These are phyloP conservation scores for Coelastrella sp. DNA, from an alignment of 139 green algal genomes.

Conservation along the genomic window DNA sequence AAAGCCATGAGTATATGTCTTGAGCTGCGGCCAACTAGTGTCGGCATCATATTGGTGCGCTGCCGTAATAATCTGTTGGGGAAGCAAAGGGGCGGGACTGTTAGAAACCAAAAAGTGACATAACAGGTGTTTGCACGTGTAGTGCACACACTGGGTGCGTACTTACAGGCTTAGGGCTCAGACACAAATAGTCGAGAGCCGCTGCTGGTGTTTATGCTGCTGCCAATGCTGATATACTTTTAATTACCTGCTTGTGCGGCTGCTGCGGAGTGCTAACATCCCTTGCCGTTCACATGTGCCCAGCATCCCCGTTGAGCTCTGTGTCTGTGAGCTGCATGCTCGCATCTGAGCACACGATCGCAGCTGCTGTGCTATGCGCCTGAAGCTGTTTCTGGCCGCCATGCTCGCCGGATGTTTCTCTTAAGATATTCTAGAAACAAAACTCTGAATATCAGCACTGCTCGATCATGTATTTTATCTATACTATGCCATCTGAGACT, in stretches of 20 bases:
- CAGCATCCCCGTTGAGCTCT: neutral
- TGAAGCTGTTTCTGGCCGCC: conserved; percentile 24
- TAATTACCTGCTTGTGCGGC: conserved; percentile 23
- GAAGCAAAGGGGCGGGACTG: too few relatives aligned
- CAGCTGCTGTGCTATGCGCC: conserved; percentile 41
- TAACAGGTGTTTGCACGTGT: neutral
- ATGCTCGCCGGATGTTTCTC: neutral
- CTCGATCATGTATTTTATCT: too few relatives aligned
- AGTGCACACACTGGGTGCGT: neutral
- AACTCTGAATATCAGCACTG: neutral
- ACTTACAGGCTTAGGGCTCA: too few relatives aligned
- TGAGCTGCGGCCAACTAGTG: conserved; percentile 33
- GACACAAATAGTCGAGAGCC: too few relatives aligned
- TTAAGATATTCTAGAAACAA: neutral
- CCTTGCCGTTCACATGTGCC: neutral
- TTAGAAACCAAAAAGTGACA: neutral
- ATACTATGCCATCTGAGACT: too few relatives aligned
- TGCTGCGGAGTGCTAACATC: neutral
- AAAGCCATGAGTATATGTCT: conserved; percentile 6
- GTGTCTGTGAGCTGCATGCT: neutral
- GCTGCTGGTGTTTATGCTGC: neutral
- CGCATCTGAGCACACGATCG: neutral
- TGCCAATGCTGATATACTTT: too few relatives aligned
- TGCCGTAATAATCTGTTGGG: conserved; percentile 7
- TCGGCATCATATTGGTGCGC: conserved; percentile 33